Percentiles rank a stretch among this genome's conserved stretches.
Conservation (phyloP, 352 stramenopile species). For the Phytophthora sojae region DNA sequence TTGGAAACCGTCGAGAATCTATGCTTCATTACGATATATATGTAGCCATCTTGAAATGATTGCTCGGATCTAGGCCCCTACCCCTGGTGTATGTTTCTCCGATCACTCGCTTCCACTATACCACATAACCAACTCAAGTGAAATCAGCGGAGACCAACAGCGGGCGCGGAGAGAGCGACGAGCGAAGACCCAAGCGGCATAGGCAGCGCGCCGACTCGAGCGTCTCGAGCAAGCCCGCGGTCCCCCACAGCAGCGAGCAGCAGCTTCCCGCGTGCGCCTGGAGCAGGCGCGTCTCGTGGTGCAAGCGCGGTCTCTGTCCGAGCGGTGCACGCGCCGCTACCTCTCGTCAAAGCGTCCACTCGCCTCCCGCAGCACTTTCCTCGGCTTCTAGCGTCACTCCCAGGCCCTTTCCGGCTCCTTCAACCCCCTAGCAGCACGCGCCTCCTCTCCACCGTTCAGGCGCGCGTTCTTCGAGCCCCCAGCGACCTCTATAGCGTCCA, state of each 20-base stretch:
- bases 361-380: neutral
- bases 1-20: too few relatives aligned
- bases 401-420: neutral
- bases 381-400: neutral
- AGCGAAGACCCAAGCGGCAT: slow-evolving; percentile 41
- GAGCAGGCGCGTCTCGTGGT: slow-evolving; percentile 19
- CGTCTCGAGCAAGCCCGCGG: slow-evolving; percentile 31
- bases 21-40: too few relatives aligned
- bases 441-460: neutral
- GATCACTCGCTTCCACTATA: neutral
- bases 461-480: neutral
- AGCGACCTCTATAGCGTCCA: neutral
- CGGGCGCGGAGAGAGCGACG: slow-evolving; percentile 34
- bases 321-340: slow-evolving; percentile 29
- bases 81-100: neutral
- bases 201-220: slow-evolving; percentile 36
- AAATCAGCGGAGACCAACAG: slow-evolving; percentile 45
- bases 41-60: neutral
- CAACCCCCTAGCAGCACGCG: neutral
- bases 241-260: slow-evolving; percentile 20
- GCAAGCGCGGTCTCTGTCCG: slow-evolving; percentile 16
- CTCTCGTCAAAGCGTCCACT: slow-evolving; percentile 3
- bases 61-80: neutral
- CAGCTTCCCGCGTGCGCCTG: slow-evolving; percentile 25
- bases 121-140: slow-evolving; percentile 24